Conservation (phyloP, 495 filamentous ascomycete genomes). For the Immersiella caudata region DNA sequence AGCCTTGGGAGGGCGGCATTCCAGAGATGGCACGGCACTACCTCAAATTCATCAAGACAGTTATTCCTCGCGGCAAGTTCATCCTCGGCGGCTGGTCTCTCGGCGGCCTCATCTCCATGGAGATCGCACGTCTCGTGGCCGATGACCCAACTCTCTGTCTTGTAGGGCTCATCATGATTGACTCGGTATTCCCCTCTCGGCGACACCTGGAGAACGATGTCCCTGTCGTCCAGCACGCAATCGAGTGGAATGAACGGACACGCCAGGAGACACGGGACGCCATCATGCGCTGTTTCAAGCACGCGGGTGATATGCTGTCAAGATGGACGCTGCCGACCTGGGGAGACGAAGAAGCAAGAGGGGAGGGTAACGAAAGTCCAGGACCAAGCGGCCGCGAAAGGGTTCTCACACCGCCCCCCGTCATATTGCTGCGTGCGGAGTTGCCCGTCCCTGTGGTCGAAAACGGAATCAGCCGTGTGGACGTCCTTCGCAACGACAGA, state of each 20-base stretch:
- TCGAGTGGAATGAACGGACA: slow-evolving; percentile 38
- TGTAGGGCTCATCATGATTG: slow-evolving; percentile 50
- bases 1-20: slow-evolving; percentile 38
- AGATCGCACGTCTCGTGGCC: slow-evolving; percentile 43
- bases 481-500: slow-evolving; percentile 35
- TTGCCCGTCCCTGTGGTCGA: slow-evolving; percentile 35
- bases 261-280: slow-evolving; percentile 40
- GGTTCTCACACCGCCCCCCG: slow-evolving; percentile 31
- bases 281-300: slow-evolving; percentile 39
- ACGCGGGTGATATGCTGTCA: slow-evolving; percentile 42
- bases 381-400: background rate
- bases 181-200: slow-evolving; percentile 41
- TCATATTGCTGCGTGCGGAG: slow-evolving; percentile 43
- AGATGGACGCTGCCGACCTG: slow-evolving; percentile 43
- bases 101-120: slow-evolving; percentile 47
- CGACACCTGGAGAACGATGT: background rate
- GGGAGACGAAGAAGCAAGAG: slow-evolving; percentile 15
- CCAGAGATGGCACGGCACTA: slow-evolving; percentile 42
- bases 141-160: slow-evolving; percentile 31
- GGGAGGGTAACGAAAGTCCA: too few species aligned
- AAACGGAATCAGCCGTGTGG: slow-evolving; percentile 36
- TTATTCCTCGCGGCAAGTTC: slow-evolving; percentile 35
- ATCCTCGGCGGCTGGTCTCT: slow-evolving; percentile 50
- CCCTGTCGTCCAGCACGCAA: slow-evolving; percentile 28
- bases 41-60: slow-evolving; percentile 33